A percentile compares a stretch with the other conserved stretches of the same genome.
Evolutionary conservation across 768 basidiomycete species (phyloP).

Genomic region (Crepidotus variabilis): DNA sequence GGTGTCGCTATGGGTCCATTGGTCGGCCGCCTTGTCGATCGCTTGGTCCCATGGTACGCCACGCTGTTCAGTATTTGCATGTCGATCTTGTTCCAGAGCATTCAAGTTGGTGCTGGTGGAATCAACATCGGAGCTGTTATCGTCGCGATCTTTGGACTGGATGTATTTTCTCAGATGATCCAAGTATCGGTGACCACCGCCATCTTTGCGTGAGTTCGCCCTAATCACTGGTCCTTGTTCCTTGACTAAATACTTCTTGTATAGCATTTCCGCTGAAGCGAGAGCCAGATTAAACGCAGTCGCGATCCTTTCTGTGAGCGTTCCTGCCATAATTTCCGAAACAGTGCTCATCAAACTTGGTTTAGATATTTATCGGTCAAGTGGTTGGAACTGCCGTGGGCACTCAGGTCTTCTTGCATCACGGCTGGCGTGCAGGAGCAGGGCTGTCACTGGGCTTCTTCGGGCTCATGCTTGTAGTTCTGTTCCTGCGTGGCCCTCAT

Average conservation of each 20-base stretch:
- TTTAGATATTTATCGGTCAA: slow-evolving; percentile 70
- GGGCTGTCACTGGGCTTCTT: slow-evolving; percentile 57
- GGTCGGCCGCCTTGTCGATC: slow-evolving; percentile 66
- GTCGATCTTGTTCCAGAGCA: slow-evolving; percentile 48
- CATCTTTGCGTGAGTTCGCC: slow-evolving; percentile 45
- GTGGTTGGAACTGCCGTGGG: slow-evolving; percentile 79
- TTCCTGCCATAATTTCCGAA: background rate
- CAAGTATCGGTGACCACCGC: slow-evolving; percentile 65
- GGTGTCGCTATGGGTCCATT: slow-evolving; percentile 70
- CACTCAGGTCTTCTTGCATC: slow-evolving; percentile 60
- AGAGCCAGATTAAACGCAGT: slow-evolving; percentile 76
- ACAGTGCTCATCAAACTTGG: background rate
- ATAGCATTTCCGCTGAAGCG: slow-evolving; percentile 41
- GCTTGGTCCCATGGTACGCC: slow-evolving; percentile 74
- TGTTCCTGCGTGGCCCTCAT: slow-evolving; percentile 70
- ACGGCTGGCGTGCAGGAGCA: slow-evolving; percentile 71
- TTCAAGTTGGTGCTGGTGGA: slow-evolving; percentile 70
- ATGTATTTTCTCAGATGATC: slow-evolving; percentile 68
- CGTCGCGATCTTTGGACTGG: slow-evolving; percentile 66
- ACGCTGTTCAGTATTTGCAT: slow-evolving; percentile 51
- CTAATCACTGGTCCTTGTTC: background rate
- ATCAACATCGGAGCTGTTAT: slow-evolving; percentile 68
- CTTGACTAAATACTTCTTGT: slow-evolving; percentile 1
- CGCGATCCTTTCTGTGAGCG: slow-evolving; percentile 60
- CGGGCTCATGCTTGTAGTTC: slow-evolving; percentile 50